Base-by-base conservation (phyloP, 2,329 filamentous ascomycete species). In the Albifimbria verrucaria region DNA sequence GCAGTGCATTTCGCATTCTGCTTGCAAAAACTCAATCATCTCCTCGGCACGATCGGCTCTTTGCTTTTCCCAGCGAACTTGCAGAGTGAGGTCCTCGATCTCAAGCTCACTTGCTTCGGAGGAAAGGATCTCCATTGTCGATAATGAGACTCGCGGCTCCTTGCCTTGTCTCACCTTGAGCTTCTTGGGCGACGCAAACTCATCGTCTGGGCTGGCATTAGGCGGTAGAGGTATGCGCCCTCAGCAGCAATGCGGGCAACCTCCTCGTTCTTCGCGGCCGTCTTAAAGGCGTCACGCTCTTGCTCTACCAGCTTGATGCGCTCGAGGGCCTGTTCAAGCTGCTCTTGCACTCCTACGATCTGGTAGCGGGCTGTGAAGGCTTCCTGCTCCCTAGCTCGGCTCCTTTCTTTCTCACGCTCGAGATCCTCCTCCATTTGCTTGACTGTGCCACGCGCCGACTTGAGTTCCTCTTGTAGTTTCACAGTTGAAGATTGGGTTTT, bases 391-490 rank as follows among this genome's bases (percentile, higher is more conserved):
- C 84, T 76, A 24, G 77, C 75, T 46, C 79, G 74, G 66, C 80
- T 79, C 49, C 82, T 82, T 51, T 83, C 77, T 65, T 83, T 86
- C 65, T 90, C 85, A 43, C 79, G 76, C 54, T 85, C 80, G 12
- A 90, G 72, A 52, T 76, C 77, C 48, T 84, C 79, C 57, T 89
- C 82, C 22, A 76, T 72, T 7, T 78, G 72, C 58, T 82, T 83
- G 49, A 78, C 70, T n/a, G 74, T 71, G 23, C 71, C 71, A 44
- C 85, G 80, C 49, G 81, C 74, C 1, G 81, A 73, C 65, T 90
- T 90, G 57, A 89, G 77, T 62, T 90, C 87, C 61, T 90, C 87
- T 65, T 90, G 86, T n/a, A 87, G 67, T 65, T 89, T 89, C 61
- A 90, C 81, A 26, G 86, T 78, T 11, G 75, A 70, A 3, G 86